phyloP scores from a whole-genome alignment of 495 filamentous ascomycete genomes.

The Penicillium odoratum region DNA sequence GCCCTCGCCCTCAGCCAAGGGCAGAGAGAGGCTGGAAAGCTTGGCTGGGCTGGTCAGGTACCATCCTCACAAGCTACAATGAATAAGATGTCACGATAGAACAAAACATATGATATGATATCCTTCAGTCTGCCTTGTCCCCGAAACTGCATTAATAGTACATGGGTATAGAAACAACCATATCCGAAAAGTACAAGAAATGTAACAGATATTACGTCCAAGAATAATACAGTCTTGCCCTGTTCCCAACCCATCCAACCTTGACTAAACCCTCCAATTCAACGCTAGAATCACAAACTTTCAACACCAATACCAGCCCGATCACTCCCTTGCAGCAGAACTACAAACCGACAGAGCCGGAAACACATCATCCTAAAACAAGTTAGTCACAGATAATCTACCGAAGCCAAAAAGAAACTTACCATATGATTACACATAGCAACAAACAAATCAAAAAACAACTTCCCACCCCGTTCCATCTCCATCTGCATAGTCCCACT shows the following conservation, averaged over 20 bases:
- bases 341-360: slow-evolving; percentile 21
- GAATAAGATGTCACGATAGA: slow-evolving; percentile 1
- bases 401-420: slow-evolving; percentile 13
- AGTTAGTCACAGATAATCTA: neutral
- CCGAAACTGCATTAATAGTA: slow-evolving; percentile 16
- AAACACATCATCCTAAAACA: slow-evolving; percentile 28
- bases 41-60: neutral
- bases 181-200: neutral
- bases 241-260: neutral
- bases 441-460: slow-evolving; percentile 94
- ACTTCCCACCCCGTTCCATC: slow-evolving; percentile 81
- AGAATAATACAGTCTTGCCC: neutral
- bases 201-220: neutral
- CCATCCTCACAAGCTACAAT: neutral
- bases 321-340: slow-evolving; percentile 16
- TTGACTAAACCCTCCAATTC: neutral
- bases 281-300: slow-evolving; percentile 7
- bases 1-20: neutral
- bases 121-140: neutral
- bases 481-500: slow-evolving; percentile 97
- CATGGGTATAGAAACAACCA: slow-evolving; percentile 23
- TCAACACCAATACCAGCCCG: neutral
- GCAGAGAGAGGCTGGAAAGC: neutral
- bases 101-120: slow-evolving; percentile 3
- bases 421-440: slow-evolving; percentile 89